Evolutionary conservation across 129 eudicot species (phyloP).

Genomic region (Pittosporum tobira): DNA sequence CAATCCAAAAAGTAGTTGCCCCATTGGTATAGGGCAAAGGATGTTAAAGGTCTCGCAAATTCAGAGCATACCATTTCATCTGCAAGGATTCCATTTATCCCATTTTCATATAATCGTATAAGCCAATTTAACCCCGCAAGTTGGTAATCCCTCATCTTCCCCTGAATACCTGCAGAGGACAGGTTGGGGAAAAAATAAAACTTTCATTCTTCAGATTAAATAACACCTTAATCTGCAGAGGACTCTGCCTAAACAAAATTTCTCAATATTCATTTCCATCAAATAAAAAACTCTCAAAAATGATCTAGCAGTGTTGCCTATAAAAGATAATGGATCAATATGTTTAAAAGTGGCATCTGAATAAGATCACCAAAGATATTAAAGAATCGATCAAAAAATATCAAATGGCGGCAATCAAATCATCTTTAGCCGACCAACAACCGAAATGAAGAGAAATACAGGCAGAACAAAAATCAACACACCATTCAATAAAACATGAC

Average conservation of each 20-base stretch:
- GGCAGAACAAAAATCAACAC: neutral
- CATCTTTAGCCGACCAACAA: neutral
- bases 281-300: too few relatives aligned
- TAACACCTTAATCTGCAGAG: neutral
- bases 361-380: neutral
- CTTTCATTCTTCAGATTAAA: neutral
- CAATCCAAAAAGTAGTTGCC: neutral
- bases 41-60: neutral
- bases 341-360: neutral
- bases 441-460: neutral
- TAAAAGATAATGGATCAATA: too few relatives aligned
- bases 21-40: neutral
- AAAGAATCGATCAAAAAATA: neutral
- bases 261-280: neutral
- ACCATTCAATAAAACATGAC: neutral
- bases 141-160: conserved; percentile 99
- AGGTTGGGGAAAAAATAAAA: neutral
- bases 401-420: neutral
- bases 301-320: too few relatives aligned
- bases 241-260: neutral
- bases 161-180: conserved; percentile 63
- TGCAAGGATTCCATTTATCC: conserved; percentile 96
- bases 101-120: conserved; percentile 86
- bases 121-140: conserved; percentile 99
- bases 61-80: conserved; percentile 76